A percentile compares a stretch with the other conserved stretches of the same genome.
Conservation (phyloP, 106 monocot genomes). For the Platanthera zijinensis region DNA sequence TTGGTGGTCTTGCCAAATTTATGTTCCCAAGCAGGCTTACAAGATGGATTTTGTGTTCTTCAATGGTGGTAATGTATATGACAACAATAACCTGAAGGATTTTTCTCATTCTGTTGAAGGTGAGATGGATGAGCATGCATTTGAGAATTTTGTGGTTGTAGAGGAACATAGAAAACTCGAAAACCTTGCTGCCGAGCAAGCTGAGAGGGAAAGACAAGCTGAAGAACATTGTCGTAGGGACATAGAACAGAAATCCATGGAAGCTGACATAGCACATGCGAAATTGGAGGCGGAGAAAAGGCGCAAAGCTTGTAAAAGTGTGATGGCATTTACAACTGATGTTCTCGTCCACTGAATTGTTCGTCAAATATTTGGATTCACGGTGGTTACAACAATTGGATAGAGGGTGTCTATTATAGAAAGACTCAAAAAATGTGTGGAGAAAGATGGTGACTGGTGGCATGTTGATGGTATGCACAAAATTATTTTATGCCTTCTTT, state of each 20-base stretch:
- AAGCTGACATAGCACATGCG: constrained; percentile 62
- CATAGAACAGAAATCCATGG: constrained; percentile 48
- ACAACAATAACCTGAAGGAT: constrained; percentile 68
- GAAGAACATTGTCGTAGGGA: constrained; percentile 52
- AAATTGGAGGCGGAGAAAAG: constrained; percentile 61
- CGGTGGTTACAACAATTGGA: constrained; percentile 92
- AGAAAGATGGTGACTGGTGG: constrained; percentile 88
- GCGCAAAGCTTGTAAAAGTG: constrained; percentile 26
- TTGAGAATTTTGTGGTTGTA: constrained; percentile 80
- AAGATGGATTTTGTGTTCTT: constrained; percentile 89
- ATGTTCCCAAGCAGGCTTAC: constrained; percentile 51
- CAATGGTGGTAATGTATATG: constrained; percentile 60
- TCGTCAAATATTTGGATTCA: constrained; percentile 80
- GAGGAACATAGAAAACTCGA: constrained; percentile 63
- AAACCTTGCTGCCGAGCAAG: constrained; percentile 59
- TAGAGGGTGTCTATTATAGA: constrained; percentile 61
- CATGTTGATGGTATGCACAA: constrained; percentile 64
- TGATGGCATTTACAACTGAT: constrained; percentile 55
- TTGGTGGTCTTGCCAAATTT: no score
- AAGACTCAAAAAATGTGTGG: constrained; percentile 37
- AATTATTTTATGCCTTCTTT: not conserved
- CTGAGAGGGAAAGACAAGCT: constrained; percentile 65
- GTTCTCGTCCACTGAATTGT: constrained; percentile 57
- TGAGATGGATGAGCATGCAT: constrained; percentile 46
- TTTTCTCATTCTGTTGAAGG: constrained; percentile 54